Evolutionary conservation across 257 asterid genomes (phyloP), one percentile per base, ranked within the genome.

Genomic region (Asclepias syriaca): DNA sequence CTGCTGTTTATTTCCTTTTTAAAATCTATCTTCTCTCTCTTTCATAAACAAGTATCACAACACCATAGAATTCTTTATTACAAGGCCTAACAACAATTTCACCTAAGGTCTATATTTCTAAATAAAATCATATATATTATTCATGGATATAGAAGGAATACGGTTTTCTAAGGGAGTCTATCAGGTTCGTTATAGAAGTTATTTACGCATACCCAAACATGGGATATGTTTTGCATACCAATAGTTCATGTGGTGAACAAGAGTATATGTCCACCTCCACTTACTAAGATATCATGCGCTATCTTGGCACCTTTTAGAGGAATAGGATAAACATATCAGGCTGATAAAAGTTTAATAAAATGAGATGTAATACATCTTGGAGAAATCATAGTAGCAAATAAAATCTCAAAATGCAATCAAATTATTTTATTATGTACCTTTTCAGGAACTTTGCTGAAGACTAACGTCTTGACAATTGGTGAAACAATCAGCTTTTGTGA

Each of bases 361-460:
- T 56, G 21, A 18, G 37, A 8, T 37, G 72, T 49, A 71, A 39
- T 34, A 4, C 29, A 39, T 8, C 48, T 50, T 63, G 59, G 24
- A 15, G 37, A 10, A 63, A 76, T 9, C 7, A 16, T 49, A 40
- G 16, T 40, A 21, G 21, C 27, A 13, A 56, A 53, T 68, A 4
- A 61, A 8, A 43, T 48, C 18, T 37, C 49, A 6, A 5, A 40
- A 60, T 61, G 13, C 16, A 29, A 54, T 0, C 32, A 49, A 40
- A 53, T 8, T 69, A 75, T 88, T 83, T 83, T 80, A 56, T 8
- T 69, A 75, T 88, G 81, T 83, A 81, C 98, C 91, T 94, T 94
- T 74, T 91, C 99, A 16, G 97, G 97, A 72, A 89, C 96, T 87
- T 94, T 94, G 90, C 89, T 88, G 87, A 94, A 94, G 73, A 94